Evolutionary conservation across 2,329 filamentous ascomycete genomes (phyloP).

Genomic region (Hypocrella siamensis): DNA sequence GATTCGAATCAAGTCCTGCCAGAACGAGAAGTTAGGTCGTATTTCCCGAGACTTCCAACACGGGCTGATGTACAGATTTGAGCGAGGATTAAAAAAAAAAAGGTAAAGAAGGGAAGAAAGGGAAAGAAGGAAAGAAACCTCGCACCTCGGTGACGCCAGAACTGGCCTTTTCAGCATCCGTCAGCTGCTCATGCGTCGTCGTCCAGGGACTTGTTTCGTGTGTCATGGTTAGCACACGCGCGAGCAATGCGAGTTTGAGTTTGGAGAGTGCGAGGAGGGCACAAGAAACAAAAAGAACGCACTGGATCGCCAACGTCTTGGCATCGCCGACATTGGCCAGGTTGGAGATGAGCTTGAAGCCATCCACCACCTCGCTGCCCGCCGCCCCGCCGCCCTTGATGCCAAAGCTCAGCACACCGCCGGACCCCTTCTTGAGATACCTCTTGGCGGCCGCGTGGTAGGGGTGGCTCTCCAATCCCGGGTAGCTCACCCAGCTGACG

Average conservation of each 20-base stretch:
- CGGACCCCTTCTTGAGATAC: conserved; percentile 73
- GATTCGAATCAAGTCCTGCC: conserved; percentile 83
- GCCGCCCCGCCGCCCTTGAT: conserved; percentile 77
- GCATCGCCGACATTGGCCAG: conserved; percentile 92
- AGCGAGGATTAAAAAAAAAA: no score
- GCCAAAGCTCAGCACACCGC: conserved; percentile 84
- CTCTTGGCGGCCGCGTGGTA: conserved; percentile 71
- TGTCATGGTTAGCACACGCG: background rate
- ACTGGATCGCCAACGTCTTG: conserved; percentile 85
- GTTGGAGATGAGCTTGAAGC: conserved; percentile 90
- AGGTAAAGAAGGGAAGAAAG: background rate
- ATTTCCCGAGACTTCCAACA: no score
- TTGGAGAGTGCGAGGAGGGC: background rate
- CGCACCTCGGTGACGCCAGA: conserved; percentile 67
- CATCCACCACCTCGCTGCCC: conserved; percentile 79
- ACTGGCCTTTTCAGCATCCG: conserved; percentile 60
- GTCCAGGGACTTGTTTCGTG: conserved; percentile 50
- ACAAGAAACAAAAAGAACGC: conserved; percentile 6
- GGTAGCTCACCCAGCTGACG: conserved; percentile 90
- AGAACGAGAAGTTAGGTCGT: no score
- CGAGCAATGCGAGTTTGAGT: background rate
- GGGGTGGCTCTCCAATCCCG: conserved; percentile 67
- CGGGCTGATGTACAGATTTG: no score
- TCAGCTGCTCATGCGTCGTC: conserved; percentile 87
- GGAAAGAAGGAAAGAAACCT: background rate